Evolutionary conservation across 495 filamentous ascomycete genomes (phyloP), one percentile per base, ranked within the genome.

Genomic region (Aspergillus mulundensis): DNA sequence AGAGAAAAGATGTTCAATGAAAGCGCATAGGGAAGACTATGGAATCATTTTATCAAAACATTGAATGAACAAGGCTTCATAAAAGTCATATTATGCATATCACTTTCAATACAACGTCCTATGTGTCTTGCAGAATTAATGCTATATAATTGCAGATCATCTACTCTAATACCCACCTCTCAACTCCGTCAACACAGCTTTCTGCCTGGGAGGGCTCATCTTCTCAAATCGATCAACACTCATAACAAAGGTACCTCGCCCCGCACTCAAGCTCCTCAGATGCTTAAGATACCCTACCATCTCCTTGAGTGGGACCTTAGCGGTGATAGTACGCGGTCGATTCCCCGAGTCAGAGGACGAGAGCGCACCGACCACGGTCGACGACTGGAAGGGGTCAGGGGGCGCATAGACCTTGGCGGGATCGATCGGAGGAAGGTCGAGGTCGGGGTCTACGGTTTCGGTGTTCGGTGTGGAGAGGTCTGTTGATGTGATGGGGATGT

Each of bases 241-340:
- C 90, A 99, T 92, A 24, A 94, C 88, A 69, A 99, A 90, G 5
- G 90, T 89, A 23, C 95, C 95, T 24, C 94, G 79, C 0, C 95
- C 95, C 10, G 84, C 86, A 15, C 92, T 99, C 74, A 95, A 71
- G 68, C 87, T 90, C 39, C 95, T 75, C 65, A 99, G 73, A 69
- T 95, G 89, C 70, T 88, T 91, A 63, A 97, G 71, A 72, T 99
- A 99, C 30, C 93, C 91, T 48, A 97, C 88, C 92, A 97, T 97
- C 70, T 97, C 93, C 69, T 91, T 92, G 53, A 97, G 72, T 40
- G 95, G 95, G 25, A 97, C 91, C 57, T 87, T 83, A 3, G 91
- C 95, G 5, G 82, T 81, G 55, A 99, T 88, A 6, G 77, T 86
- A 47, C 84, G 72, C 45, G 79, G 79, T 8, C 72, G 61, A 24